Percentiles rank a stretch among this genome's conserved stretches.
phyloP scores from a whole-genome alignment of 1,139 yeast species.

The Candida sp. region DNA sequence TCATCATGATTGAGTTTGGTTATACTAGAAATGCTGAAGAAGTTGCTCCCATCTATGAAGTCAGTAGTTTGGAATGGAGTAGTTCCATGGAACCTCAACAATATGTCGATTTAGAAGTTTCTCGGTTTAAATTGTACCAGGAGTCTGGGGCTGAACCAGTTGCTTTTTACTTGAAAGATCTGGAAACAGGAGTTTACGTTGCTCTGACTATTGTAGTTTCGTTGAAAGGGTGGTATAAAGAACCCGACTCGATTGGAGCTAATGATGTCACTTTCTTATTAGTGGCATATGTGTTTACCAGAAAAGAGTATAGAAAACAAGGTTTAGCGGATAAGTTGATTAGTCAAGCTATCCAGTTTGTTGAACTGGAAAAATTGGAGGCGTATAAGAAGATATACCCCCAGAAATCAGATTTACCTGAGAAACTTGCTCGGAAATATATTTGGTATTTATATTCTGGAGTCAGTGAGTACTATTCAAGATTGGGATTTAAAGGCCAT shows the following conservation, averaged over 20 bases:
- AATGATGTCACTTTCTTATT: slow-evolving; percentile 23
- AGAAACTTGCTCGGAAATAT: slow-evolving; percentile 15
- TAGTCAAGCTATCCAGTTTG: slow-evolving; percentile 24
- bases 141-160: slow-evolving; percentile 11
- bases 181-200: slow-evolving; percentile 19
- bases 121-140: slow-evolving; percentile 11
- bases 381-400: not conserved
- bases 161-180: slow-evolving; percentile 30
- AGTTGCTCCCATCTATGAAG: slow-evolving; percentile 20
- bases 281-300: slow-evolving; percentile 28
- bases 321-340: slow-evolving; percentile 31
- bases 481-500: slow-evolving; percentile 37
- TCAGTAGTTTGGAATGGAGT: slow-evolving; percentile 30
- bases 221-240: slow-evolving; percentile 28
- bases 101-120: slow-evolving; percentile 20
- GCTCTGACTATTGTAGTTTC: slow-evolving; percentile 24
- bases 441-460: slow-evolving; percentile 40
- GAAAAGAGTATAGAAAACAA: slow-evolving; percentile 20
- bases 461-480: slow-evolving; percentile 27
- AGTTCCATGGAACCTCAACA: slow-evolving; percentile 20
- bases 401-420: not conserved
- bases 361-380: slow-evolving; percentile 17
- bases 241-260: slow-evolving; percentile 33
- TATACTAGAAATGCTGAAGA: slow-evolving; percentile 25
- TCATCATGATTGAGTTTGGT: slow-evolving; percentile 1